These are phyloP conservation scores for Annulohypoxylon stygium DNA, from an alignment of 495 filamentous ascomycete genomes.

Conservation along the genomic window DNA sequence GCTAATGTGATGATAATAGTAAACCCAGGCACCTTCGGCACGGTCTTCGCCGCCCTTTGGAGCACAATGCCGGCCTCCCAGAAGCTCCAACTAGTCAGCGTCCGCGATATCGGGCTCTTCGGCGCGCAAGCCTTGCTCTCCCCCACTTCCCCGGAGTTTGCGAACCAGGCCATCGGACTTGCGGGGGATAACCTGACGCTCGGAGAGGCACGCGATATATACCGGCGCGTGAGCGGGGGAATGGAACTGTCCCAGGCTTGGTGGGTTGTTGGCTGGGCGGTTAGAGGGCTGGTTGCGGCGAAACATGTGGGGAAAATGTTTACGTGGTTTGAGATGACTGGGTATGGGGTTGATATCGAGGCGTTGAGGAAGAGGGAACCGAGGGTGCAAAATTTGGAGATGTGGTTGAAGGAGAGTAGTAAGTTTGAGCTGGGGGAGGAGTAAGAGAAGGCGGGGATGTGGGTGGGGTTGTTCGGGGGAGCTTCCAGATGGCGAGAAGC, in stretches of 20 bases:
- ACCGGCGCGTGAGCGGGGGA: conserved; percentile 62
- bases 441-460: background rate
- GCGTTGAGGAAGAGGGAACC: conserved; percentile 65
- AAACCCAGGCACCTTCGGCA: conserved; percentile 64
- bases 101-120: conserved; percentile 73
- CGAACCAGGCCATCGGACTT: conserved; percentile 63
- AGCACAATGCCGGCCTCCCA: conserved; percentile 55
- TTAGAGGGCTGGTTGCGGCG: conserved; percentile 60
- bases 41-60: conserved; percentile 70
- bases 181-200: conserved; percentile 73
- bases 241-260: conserved; percentile 64
- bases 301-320: conserved; percentile 73
- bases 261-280: conserved; percentile 52
- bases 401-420: conserved; percentile 72
- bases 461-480: background rate
- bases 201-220: conserved; percentile 62
- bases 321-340: conserved; percentile 71
- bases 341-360: conserved; percentile 71
- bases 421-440: conserved; percentile 36
- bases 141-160: conserved; percentile 50
- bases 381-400: conserved; percentile 68
- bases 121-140: conserved; percentile 68
- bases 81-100: conserved; percentile 70
- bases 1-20: conserved; percentile 41
- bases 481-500: background rate